Base-by-base conservation (phyloP, 352 stramenopile genomes). In the Globisporangium cylindrosporum region DNA sequence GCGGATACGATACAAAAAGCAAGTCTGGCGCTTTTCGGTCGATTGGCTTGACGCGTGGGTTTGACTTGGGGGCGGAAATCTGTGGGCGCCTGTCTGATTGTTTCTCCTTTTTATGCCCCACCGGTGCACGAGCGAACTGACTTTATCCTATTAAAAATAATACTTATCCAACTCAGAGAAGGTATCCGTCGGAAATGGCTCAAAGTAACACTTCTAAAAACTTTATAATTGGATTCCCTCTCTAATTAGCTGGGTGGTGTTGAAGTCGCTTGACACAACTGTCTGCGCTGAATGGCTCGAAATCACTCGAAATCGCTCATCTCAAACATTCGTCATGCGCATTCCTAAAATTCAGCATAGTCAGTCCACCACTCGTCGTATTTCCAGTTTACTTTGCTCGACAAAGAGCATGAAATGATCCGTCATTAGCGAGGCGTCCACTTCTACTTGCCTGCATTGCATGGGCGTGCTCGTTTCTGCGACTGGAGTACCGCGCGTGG, bases 321-420 rank as follows among this genome's bases (percentile, higher is more conserved):
- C 15, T 46, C 38, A 14, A 3, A 18, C 25, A 58, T 36, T 36
- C 53, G 53, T 59, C 54, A 41, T 9, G 7, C 1, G 3, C 27
- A 41, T 59, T 59, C 27, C 15, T 59, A 59, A 43, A 41, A 43
- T 25, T 59, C 54, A 59, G 12, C 51, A 27, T 10, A 58, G 4
- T 25, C 25, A 22, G 29, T 18, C 5, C 22, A n/a, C 51, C 12
- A 10, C 14, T 46, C 2, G n/a, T 32, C 27, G 36, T 43, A 43
- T 43, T 49, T 48, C 5, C 0, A 48, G 12, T n/a, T 48, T 49
- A 49, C 41, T 49, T 51, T 49, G 18, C 6, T 20, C 18, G 32
- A 12, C 22, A 57, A 18, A 18, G 15, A 29, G 22, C 10, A 57
- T 34, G 4, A 34, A 57, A 57, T 29, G 20, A 24, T 27, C 18